Base-by-base conservation (phyloP, 2,329 filamentous ascomycete genomes). In the Zelopaecilomyces penicillatus region DNA sequence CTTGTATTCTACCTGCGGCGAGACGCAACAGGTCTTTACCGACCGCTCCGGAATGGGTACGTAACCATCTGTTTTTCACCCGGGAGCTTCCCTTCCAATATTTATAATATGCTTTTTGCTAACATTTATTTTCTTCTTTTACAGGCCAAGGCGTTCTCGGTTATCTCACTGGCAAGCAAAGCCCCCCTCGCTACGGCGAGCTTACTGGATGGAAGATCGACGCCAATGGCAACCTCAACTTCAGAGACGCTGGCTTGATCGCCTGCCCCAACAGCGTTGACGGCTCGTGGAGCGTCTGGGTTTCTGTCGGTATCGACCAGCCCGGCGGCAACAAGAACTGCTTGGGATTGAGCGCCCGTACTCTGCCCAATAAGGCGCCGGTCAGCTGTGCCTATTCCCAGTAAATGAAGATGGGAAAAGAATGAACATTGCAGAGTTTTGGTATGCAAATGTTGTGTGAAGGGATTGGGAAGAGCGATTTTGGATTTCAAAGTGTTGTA, bases 41-140 rank as follows among this genome's bases (percentile, higher is more conserved):
- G 76, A 82, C 58, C 70, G 72, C 37, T 77, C 73, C 38, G 76
- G 75, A 54, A 78, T 79, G 75, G 76, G 74, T 70, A 70, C 36
- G 68, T 51, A 8, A 28, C 30, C 5, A 7, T 29, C 19, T n/a
- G n/a, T n/a, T n/a, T n/a, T n/a, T n/a, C n/a, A n/a, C n/a, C 27
- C 9, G 6, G 36, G 10, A 27, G 9, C 32, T 5, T 6, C 6
- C 28, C 27, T 30, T n/a, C 44, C 43, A 30, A 46, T 30, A 28
- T 42, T 33, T 8, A 12, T 45, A 31, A 12, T 45, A 31, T 26
- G 9, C 39, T 0, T 4, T 32, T 28, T 46, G 37, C 50, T 50
- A 32, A 52, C 34, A 31, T 12, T 4, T 29, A 11, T 43, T 34
- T n/a, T 29, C 10, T 39, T 7, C 3, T 4, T 10, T 3, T 12